Base-by-base conservation (phyloP, 2,329 filamentous ascomycete species). In the Lachnellula subtilissima region DNA sequence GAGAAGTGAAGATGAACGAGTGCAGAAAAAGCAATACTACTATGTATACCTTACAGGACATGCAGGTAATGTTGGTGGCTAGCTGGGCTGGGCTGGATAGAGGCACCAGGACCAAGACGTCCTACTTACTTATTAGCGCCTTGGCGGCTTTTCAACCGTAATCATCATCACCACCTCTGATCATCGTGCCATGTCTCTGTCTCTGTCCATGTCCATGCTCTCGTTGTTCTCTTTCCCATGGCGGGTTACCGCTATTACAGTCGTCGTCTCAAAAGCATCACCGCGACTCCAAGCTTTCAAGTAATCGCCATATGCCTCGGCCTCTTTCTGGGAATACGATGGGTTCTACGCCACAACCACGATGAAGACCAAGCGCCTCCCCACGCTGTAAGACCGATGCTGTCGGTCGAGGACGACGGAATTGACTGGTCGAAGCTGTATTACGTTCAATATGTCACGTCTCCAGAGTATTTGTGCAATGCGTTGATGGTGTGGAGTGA, bases 361-460 rank as follows among this genome's bases (percentile, higher is more conserved):
- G 61, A 66, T 39, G 36, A 43, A 6, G 51, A 53, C n/a, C 46
- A 42, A 11, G 17, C 53, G 7, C 42, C 48, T 5, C 40, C 39
- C 12, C 50, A 52, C 22, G 51, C 55, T 7, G 60, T 57, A 5
- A 40, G 32, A 17, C 64, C 64, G 1, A 54, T 48, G 3, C 58
- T 39, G 14, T 55, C 32, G 2, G 61, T 67, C 5, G 64, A 67
- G 4, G 56, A 62, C 25, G 3, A 17, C 40, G 42, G 53, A 6
- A 64, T 65, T 42, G 59, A 67, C 39, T 69, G 65, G 65, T 56
- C 50, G 17, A 59, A 64, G 51, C 54, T 65, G 15, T 57, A 60
- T 22, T 67, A 67, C 54, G 61, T 66, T n/a, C 64, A 66, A 55
- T 64, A 64, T 61, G 66, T 64, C 5, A 64, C 65, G 14, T 59